These are phyloP conservation scores for Colletotrichum gloeosporioides DNA, from an alignment of 2,329 filamentous ascomycete genomes.

Conservation along the genomic window DNA sequence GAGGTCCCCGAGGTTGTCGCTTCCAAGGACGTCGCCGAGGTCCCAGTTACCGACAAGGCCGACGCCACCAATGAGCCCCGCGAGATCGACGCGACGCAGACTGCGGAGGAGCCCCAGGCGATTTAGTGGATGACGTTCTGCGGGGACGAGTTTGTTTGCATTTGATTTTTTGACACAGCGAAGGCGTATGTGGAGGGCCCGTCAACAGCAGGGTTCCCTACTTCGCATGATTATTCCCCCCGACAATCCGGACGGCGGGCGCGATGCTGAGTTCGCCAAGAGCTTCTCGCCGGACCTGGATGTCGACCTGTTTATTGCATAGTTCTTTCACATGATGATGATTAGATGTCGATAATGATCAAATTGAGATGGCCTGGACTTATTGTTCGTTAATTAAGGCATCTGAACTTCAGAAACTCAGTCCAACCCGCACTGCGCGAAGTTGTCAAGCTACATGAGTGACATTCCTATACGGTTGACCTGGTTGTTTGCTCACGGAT, in stretches of 20 bases:
- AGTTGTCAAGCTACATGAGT: background rate
- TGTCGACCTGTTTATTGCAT: background rate
- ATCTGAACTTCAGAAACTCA: background rate
- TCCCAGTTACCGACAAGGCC: background rate
- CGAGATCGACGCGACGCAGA: background rate
- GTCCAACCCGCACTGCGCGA: background rate
- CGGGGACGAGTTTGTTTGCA: background rate
- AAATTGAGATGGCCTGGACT: background rate
- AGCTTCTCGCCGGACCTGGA: background rate
- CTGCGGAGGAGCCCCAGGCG: background rate
- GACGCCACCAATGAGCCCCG: background rate
- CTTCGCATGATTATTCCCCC: background rate
- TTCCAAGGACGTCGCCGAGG: background rate
- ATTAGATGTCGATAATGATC: slow-evolving; percentile 1
- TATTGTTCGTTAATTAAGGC: background rate
- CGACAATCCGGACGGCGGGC: background rate
- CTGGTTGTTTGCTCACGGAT: background rate
- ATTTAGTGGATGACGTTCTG: background rate
- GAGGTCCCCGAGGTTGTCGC: background rate
- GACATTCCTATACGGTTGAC: background rate
- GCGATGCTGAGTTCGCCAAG: background rate
- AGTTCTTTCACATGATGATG: background rate
- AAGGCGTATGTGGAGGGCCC: background rate
- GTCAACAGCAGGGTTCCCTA: background rate
- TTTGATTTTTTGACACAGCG: background rate